phyloP scores from a whole-genome alignment of 2,329 filamentous ascomycete species.

The Balansia obtecta region DNA sequence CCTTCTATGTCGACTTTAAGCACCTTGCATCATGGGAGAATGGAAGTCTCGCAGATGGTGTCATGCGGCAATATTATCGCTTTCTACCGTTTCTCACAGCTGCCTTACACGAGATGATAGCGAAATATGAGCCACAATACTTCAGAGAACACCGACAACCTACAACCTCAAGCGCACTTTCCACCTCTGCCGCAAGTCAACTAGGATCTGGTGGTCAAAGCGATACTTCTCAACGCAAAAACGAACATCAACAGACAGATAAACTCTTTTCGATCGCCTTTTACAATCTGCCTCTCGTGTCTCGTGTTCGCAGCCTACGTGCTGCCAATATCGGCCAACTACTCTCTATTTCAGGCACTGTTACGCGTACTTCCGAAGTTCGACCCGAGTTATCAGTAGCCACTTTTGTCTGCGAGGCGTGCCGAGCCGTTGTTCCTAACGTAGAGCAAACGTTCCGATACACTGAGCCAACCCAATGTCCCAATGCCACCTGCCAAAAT shows the following conservation, averaged over 20 bases:
- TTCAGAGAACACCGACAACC: constrained; percentile 87
- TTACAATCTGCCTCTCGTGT: constrained; percentile 83
- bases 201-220: constrained; percentile 49
- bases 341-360: constrained; percentile 90
- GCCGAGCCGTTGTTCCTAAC: constrained; percentile 73
- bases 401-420: constrained; percentile 84
- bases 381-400: constrained; percentile 84
- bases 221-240: constrained; percentile 61
- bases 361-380: constrained; percentile 93
- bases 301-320: constrained; percentile 71
- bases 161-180: constrained; percentile 58
- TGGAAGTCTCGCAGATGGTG: constrained; percentile 70
- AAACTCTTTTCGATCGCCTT: constrained; percentile 90
- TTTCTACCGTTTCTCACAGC: constrained; percentile 85
- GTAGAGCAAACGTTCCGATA: constrained; percentile 97
- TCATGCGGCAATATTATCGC: constrained; percentile 86
- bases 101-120: constrained; percentile 83
- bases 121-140: constrained; percentile 88
- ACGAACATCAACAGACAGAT: constrained; percentile 92
- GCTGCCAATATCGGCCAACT: constrained; percentile 87
- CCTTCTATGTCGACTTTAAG: constrained; percentile 76
- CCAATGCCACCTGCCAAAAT: constrained; percentile 78
- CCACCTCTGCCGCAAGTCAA: constrained; percentile 54
- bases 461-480: constrained; percentile 91
- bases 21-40: constrained; percentile 70